Evolutionary conservation across 2,329 filamentous ascomycete genomes (phyloP).

Genomic region (Pyricularia sp.): DNA sequence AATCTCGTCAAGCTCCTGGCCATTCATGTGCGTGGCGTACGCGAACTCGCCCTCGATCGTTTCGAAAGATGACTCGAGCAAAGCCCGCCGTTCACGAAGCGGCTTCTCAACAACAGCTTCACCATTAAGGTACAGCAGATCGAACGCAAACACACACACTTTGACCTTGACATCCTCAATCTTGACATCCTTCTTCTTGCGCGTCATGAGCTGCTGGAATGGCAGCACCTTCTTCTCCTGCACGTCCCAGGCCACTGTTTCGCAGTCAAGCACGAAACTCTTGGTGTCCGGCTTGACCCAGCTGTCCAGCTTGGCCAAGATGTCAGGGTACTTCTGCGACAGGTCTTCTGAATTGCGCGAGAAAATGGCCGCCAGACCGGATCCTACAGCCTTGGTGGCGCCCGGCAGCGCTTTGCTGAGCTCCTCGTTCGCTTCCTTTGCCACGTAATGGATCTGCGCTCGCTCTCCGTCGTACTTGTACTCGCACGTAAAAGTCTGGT

Average conservation of each 20-base stretch:
- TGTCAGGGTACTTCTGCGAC: conserved; percentile 96
- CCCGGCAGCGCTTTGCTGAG: conserved; percentile 52
- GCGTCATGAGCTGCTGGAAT: conserved; percentile 96
- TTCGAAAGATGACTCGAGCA: conserved; percentile 63
- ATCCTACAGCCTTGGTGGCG: conserved; percentile 54
- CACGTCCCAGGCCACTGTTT: conserved; percentile 96
- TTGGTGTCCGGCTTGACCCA: conserved; percentile 89
- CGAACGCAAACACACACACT: conserved; percentile 95
- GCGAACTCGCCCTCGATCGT: conserved; percentile 83
- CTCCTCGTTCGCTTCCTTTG: conserved; percentile 64
- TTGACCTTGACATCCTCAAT: conserved; percentile 92
- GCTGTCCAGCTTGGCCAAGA: conserved; percentile 73
- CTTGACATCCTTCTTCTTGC: conserved; percentile 96
- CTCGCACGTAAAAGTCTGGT: conserved; percentile 93
- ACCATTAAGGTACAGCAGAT: conserved; percentile 87
- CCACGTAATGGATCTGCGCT: conserved; percentile 97
- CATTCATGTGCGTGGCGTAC: conserved; percentile 80
- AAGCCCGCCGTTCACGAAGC: conserved; percentile 71
- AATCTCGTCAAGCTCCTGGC: conserved; percentile 86
- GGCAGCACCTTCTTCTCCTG: conserved; percentile 89
- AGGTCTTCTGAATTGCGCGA: conserved; percentile 95
- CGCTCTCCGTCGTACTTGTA: conserved; percentile 98
- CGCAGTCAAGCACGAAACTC: conserved; percentile 97
- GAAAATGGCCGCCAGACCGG: conserved; percentile 85
- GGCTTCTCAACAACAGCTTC: conserved; percentile 81